A percentile compares a stretch with the other conserved stretches of the same genome.
Conservation (phyloP, 169 alveolate species). For the Perkinsus marinus region DNA sequence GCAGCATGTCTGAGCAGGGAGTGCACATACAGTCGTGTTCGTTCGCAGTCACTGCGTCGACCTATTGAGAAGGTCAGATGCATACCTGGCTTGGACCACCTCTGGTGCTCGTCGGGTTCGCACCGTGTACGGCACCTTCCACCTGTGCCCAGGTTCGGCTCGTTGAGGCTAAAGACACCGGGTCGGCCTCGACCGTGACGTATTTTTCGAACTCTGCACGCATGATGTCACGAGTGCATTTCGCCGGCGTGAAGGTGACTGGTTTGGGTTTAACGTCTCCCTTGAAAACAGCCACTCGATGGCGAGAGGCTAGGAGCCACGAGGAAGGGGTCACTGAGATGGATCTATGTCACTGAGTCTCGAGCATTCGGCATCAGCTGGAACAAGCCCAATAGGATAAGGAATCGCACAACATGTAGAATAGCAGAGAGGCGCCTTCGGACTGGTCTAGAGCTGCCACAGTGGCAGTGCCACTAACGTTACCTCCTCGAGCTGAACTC, state of each 20-base stretch:
- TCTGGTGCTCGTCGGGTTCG: not conserved
- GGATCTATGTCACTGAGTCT: no score
- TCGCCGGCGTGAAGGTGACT: not conserved
- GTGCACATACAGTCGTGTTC: not conserved
- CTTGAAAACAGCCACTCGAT: not conserved
- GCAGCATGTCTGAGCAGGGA: not conserved
- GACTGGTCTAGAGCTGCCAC: no score
- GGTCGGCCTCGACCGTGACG: not conserved
- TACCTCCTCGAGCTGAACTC: not conserved
- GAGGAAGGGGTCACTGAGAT: not conserved
- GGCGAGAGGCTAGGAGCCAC: not conserved
- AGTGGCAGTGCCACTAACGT: not conserved
- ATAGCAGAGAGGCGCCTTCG: no score
- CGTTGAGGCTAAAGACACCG: not conserved
- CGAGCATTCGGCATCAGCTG: no score
- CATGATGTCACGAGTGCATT: not conserved
- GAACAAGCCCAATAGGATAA: no score
- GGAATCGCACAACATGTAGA: no score
- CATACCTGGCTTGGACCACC: not conserved
- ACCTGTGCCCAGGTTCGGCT: not conserved
- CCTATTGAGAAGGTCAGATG: no score
- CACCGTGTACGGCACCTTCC: not conserved
- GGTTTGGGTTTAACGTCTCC: not conserved
- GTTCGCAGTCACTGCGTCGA: no score
- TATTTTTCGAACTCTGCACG: not conserved